Evolutionary conservation across 495 filamentous ascomycete species (phyloP).

Genomic region (Tuber umbilicatum): DNA sequence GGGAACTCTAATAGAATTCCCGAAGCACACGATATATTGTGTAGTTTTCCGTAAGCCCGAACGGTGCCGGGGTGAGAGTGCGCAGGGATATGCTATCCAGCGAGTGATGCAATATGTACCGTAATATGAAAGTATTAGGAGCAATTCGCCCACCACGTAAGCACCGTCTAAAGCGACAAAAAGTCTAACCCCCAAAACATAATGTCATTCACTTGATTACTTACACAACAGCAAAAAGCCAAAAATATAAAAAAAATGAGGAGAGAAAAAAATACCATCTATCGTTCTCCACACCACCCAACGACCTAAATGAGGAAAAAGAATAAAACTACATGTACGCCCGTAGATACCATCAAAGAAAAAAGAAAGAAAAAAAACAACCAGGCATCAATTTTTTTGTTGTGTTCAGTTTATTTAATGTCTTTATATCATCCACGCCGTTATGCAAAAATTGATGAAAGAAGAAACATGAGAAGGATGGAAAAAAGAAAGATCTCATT

Average conservation of each 20-base stretch:
- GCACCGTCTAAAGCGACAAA: conserved; percentile 12
- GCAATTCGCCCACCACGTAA: conserved; percentile 45
- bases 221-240: neutral
- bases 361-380: neutral
- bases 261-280: neutral
- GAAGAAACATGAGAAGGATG: neutral
- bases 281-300: neutral
- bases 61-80: neutral
- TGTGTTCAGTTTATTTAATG: neutral
- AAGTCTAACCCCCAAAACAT: neutral
- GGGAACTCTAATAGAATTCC: neutral
- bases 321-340: neutral
- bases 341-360: neutral
- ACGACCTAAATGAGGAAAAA: neutral
- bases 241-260: neutral
- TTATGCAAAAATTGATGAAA: neutral
- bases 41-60: neutral
- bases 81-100: neutral
- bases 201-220: neutral
- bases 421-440: conserved; percentile 2
- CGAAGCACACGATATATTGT: too few species aligned
- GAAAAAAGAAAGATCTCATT: neutral
- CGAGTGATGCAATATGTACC: conserved; percentile 46
- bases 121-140: conserved; percentile 7
- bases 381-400: neutral